Evolutionary conservation across 345 rosid genomes (phyloP).

Genomic region (Physaria fendleri): DNA sequence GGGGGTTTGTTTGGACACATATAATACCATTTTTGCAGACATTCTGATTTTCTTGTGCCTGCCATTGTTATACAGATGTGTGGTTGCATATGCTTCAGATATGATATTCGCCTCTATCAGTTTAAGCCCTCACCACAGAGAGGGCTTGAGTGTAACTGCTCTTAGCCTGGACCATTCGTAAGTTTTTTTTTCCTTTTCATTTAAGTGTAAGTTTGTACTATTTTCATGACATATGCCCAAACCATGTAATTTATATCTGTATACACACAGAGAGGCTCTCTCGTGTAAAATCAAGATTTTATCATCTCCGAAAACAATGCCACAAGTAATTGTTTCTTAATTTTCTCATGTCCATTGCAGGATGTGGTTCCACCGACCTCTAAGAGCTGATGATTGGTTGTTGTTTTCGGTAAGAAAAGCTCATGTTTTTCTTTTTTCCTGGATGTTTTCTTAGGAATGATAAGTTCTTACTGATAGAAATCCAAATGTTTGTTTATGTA

Average conservation of each 20-base stretch:
- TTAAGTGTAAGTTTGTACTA: not conserved
- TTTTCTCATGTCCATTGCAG: slow-evolving; percentile 28
- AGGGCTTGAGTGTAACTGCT: slow-evolving; percentile 47
- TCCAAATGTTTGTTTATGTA: not conserved
- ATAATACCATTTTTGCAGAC: not conserved
- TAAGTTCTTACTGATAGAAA: not conserved
- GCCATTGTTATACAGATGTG: slow-evolving; percentile 51
- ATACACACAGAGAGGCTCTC: not conserved
- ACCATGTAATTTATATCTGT: not conserved
- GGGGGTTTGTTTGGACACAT: not conserved
- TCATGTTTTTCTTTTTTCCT: not conserved
- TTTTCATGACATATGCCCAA: not conserved
- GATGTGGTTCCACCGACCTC: slow-evolving; percentile 83
- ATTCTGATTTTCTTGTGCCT: not conserved
- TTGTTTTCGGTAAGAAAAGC: slow-evolving; percentile 56
- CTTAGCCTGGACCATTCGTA: slow-evolving; percentile 94
- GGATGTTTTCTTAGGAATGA: not conserved
- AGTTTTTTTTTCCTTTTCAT: slow-evolving; percentile 25
- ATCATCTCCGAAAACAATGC: not conserved
- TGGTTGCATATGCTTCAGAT: slow-evolving; percentile 90
- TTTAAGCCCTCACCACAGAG: slow-evolving; percentile 68
- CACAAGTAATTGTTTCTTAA: not conserved
- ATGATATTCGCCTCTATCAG: slow-evolving; percentile 57
- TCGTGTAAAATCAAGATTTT: not conserved
- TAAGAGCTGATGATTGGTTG: slow-evolving; percentile 92